Base-by-base conservation (phyloP, 768 basidiomycete genomes). In the Tricholoma sp. region DNA sequence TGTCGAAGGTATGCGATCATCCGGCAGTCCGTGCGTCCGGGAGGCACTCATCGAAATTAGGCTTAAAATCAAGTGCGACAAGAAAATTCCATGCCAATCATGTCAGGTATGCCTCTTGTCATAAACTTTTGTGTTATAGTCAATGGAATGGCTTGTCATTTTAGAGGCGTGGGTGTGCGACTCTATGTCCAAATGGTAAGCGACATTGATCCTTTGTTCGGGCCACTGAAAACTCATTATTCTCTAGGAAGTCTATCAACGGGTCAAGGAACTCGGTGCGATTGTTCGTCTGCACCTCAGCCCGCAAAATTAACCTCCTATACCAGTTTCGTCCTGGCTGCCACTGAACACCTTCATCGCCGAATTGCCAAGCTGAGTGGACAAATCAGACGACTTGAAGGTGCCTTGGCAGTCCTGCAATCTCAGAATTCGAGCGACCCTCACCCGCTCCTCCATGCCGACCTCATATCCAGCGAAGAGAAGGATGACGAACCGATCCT, bases 51-150 rank as follows among this genome's bases (percentile, higher is more conserved):
- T 50, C 63, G 27, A 57, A 22, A 22, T 46, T 50, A 81, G 88
- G 63, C 76, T 90, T 64, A 85, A 89, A 78, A 88, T 90, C 69
- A 88, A 88, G 67, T 90, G 88, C 74, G 86, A 89, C 80, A 89
- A 89, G 75, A 80, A 86, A 61, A 85, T 89, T 54, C 88, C 88
- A 8, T 89, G 88, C 66, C 85, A 88, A 67, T 87, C 86, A 1
- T 89, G 88, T 67, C 82, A 83, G 75, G 86, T 84, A 66, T 45
- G 74, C 68, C 32, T 57, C 54, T 46, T 5, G 27, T 29, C n/a
- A 5, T 11, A 16, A 16, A 29, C n/a, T 16, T 7, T 29, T 10
- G n/a, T 18, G n/a, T 46, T 18, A 8, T 31, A 7, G 16, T 27
- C n/a, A 50, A 50, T n/a, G 32, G 39, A 9, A 19, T 22, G 22